These are phyloP conservation scores for Penicillium samsonianum DNA, from an alignment of 495 filamentous ascomycete genomes.

Conservation along the genomic window DNA sequence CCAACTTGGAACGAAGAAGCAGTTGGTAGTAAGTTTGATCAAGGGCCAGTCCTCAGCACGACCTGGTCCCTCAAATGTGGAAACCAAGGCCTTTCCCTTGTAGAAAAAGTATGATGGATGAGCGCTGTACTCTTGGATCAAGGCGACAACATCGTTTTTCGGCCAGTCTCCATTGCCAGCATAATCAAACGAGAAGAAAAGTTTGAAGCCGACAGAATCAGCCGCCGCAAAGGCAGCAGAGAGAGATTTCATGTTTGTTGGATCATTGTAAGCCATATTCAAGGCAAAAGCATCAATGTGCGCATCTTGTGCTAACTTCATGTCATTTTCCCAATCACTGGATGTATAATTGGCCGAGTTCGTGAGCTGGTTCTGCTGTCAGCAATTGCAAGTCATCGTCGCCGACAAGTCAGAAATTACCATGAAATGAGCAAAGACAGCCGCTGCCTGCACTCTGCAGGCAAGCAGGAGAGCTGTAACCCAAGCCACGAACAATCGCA, in stretches of 20 bases:
- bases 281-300: constrained; percentile 75
- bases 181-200: constrained; percentile 76
- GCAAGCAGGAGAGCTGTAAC: too few species aligned
- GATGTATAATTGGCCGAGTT: too few species aligned
- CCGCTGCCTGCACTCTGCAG: too few species aligned
- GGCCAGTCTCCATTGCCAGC: constrained; percentile 58
- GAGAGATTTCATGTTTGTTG: too few species aligned
- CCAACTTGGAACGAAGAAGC: constrained; percentile 65
- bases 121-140: constrained; percentile 58
- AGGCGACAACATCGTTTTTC: constrained; percentile 51
- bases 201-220: constrained; percentile 54
- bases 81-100: constrained; percentile 61
- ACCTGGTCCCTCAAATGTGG: constrained; percentile 68
- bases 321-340: constrained; percentile 41
- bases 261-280: constrained; percentile 58
- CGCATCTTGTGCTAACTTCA: constrained; percentile 57
- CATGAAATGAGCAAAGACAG: too few species aligned
- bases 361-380: too few species aligned
- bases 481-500: too few species aligned
- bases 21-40: constrained; percentile 10
- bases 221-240: constrained; percentile 57
- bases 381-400: too few species aligned
- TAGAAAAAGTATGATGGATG: constrained; percentile 56
- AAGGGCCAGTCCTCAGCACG: constrained; percentile 57
- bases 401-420: too few species aligned